A percentile compares a stretch with the other conserved stretches of the same genome.
Evolutionary conservation across 441 rosid species (phyloP).

Genomic region (Croton setiger): DNA sequence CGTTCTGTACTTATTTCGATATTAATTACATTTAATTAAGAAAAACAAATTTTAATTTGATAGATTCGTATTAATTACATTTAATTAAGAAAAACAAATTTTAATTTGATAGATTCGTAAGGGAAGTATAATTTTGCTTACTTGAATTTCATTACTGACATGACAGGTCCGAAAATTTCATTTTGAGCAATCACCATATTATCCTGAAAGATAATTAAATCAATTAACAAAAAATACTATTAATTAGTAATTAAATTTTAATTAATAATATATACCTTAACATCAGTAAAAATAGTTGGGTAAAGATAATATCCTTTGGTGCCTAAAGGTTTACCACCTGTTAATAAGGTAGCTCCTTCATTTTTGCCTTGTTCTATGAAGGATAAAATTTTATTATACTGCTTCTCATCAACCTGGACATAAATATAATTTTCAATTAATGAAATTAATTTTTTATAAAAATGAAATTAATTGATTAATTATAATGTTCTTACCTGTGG

Average conservation of each 20-base stretch:
- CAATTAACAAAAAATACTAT: background rate
- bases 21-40: too few species aligned
- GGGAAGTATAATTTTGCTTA: constrained; percentile 16
- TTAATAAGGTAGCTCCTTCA: constrained; percentile 70
- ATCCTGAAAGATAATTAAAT: constrained; percentile 38
- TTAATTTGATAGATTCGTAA: too few species aligned
- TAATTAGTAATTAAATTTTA: too few species aligned
- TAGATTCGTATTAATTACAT: too few species aligned
- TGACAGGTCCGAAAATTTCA: constrained; percentile 82
- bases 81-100: too few species aligned
- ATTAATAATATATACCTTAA: constrained; percentile 36
- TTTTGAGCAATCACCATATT: constrained; percentile 63
- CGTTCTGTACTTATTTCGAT: too few species aligned
- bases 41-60: too few species aligned
- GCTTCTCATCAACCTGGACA: constrained; percentile 53
- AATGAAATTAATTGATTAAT: background rate
- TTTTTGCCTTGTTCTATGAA: constrained; percentile 66
- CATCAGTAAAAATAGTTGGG: constrained; percentile 72
- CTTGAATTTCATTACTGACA: constrained; percentile 81
- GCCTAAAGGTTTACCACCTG: constrained; percentile 52
- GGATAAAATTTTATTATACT: constrained; percentile 50
- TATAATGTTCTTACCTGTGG: constrained; percentile 91
- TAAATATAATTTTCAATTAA: too few species aligned
- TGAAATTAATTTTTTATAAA: too few species aligned
- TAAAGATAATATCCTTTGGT: constrained; percentile 59